Evolutionary conservation across 1,284 basidiomycete genomes (phyloP).

Genomic region (Ustilago curta): DNA sequence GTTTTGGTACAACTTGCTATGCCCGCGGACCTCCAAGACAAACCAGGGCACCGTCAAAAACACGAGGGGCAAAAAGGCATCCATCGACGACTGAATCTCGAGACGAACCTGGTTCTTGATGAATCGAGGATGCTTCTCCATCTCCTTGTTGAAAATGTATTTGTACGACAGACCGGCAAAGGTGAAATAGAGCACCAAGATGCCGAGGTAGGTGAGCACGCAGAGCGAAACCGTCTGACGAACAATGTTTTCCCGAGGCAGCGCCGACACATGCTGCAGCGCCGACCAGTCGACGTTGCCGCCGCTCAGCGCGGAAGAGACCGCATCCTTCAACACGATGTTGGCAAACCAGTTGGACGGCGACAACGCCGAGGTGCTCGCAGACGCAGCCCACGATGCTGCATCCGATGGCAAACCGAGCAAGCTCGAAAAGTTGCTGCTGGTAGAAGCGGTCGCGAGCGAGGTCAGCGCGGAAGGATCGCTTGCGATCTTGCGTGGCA

Average conservation of each 20-base stretch:
- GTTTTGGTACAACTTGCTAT: slow-evolving; percentile 82
- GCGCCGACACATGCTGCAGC: slow-evolving; percentile 38
- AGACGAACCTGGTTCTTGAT: slow-evolving; percentile 82
- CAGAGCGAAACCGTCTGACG: slow-evolving; percentile 83
- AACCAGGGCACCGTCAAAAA: slow-evolving; percentile 93
- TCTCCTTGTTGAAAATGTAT: slow-evolving; percentile 92
- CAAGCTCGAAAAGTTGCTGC: slow-evolving; percentile 17
- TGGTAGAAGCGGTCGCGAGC: slow-evolving; percentile 46
- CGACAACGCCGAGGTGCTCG: slow-evolving; percentile 29
- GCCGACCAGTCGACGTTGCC: slow-evolving; percentile 40
- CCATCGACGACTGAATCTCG: slow-evolving; percentile 83
- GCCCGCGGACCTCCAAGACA: slow-evolving; percentile 88
- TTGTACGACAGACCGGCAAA: slow-evolving; percentile 83
- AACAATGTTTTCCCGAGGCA: slow-evolving; percentile 58
- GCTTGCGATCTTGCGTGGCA: slow-evolving; percentile 43
- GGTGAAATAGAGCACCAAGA: slow-evolving; percentile 76
- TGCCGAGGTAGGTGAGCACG: slow-evolving; percentile 82
- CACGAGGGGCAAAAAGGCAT: slow-evolving; percentile 78
- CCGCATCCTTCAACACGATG: slow-evolving; percentile 37
- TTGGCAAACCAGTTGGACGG: slow-evolving; percentile 36
- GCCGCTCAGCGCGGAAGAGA: slow-evolving; percentile 29
- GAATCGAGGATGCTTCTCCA: slow-evolving; percentile 95
- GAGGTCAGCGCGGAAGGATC: slow-evolving; percentile 34
- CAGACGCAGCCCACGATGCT: slow-evolving; percentile 36
- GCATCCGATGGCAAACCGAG: slow-evolving; percentile 21